A percentile compares a stretch with the other conserved stretches of the same genome.
phyloP scores from a whole-genome alignment of 352 stramenopile species.

The Pythium dissimile region DNA sequence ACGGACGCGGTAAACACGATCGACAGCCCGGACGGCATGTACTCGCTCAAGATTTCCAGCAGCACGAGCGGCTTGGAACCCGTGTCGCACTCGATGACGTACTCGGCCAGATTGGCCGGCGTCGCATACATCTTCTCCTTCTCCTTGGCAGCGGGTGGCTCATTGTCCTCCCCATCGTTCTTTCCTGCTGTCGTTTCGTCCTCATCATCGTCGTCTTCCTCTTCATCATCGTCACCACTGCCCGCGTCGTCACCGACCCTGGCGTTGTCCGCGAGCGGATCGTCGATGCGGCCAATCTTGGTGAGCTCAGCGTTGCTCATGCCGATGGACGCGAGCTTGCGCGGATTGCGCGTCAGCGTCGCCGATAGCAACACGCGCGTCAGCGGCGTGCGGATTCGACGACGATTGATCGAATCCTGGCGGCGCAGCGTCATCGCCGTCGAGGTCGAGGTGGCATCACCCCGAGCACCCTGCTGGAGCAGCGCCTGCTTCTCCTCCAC shows the following conservation, averaged over 20 bases:
- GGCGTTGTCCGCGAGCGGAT: conserved; percentile 64
- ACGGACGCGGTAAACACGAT: conserved; percentile 97
- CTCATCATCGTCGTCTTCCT: conserved; percentile 13
- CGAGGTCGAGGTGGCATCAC: not conserved
- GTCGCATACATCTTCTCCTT: conserved; percentile 75
- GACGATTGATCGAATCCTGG: conserved; percentile 78
- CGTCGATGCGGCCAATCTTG: conserved; percentile 66
- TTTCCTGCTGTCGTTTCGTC: conserved; percentile 4
- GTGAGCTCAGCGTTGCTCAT: conserved; percentile 96
- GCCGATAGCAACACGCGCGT: conserved; percentile 97
- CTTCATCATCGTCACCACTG: conserved; percentile 26
- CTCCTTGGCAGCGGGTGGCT: conserved; percentile 24
- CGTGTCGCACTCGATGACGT: conserved; percentile 90
- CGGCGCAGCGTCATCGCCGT: conserved; percentile 55
- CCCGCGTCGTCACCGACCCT: conserved; percentile 37
- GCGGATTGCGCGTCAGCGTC: conserved; percentile 96
- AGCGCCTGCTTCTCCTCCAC: conserved; percentile 31
- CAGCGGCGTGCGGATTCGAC: conserved; percentile 80
- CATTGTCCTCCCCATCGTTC: conserved; percentile 22
- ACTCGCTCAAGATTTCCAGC: conserved; percentile 89
- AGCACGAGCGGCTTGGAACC: conserved; percentile 95
- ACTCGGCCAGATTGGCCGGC: conserved; percentile 80
- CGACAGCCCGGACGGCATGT: conserved; percentile 57
- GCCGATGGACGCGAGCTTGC: conserved; percentile 93
- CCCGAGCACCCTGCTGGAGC: not conserved